Percentiles rank a stretch among this genome's conserved stretches.
These are phyloP conservation scores for Wickerhamiella cacticola DNA, from an alignment of 805 yeast species.

Conservation along the genomic window DNA sequence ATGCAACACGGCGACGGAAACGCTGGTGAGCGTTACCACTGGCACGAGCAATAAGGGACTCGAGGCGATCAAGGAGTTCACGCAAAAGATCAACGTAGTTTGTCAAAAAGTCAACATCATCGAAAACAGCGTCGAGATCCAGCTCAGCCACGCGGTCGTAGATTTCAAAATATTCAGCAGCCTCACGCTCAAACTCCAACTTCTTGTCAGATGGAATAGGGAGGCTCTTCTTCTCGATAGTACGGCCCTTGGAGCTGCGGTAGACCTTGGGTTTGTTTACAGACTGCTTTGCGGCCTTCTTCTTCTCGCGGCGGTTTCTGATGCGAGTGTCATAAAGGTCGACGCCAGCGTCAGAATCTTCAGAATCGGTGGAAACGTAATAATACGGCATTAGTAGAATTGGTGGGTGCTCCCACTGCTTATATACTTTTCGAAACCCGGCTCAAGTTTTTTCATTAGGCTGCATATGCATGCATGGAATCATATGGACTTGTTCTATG, in stretches of 20 bases:
- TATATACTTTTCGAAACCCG: conserved; percentile 6
- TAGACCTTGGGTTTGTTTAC: conserved; percentile 9
- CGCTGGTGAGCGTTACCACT: conserved; percentile 20
- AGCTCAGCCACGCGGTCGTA: conserved; percentile 22
- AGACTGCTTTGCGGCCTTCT: conserved; percentile 6
- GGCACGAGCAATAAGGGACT: conserved; percentile 20
- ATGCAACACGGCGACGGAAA: conserved; percentile 25
- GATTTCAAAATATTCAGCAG: conserved; percentile 21
- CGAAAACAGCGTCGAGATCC: conserved; percentile 31
- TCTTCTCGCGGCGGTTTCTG: conserved; percentile 10
- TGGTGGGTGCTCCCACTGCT: not conserved
- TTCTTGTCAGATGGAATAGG: conserved; percentile 14
- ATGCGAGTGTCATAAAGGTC: conserved; percentile 10
- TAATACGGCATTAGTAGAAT: conserved; percentile 23
- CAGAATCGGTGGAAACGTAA: conserved; percentile 25
- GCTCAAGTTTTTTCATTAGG: conserved; percentile 9
- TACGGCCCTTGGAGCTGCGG: conserved; percentile 7
- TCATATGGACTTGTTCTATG: not conserved
- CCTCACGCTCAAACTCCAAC: conserved; percentile 21
- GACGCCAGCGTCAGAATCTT: conserved; percentile 16
- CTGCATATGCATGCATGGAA: conserved; percentile 12
- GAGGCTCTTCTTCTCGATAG: conserved; percentile 8
- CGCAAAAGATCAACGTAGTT: conserved; percentile 20
- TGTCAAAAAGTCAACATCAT: conserved; percentile 22
- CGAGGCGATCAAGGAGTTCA: conserved; percentile 22